These are phyloP conservation scores for Petasospora fabianii DNA, from an alignment of 1,139 yeast species.

Conservation along the genomic window DNA sequence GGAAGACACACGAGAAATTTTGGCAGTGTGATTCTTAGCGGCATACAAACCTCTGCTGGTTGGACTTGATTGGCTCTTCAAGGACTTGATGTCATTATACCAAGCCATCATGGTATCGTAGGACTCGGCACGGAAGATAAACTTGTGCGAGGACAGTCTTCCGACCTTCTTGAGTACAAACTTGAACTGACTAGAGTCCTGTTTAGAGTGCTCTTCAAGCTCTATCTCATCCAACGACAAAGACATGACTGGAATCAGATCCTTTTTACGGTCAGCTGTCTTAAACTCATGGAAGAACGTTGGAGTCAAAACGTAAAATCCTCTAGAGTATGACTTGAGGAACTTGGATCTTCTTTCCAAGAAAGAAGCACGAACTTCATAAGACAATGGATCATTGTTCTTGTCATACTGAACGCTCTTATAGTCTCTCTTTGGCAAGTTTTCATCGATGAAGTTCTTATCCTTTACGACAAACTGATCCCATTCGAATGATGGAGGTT, in stretches of 20 bases:
- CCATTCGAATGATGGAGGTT: constrained; percentile 86
- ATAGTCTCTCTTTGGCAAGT: constrained; percentile 63
- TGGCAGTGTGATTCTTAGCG: constrained; percentile 28
- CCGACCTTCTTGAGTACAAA: constrained; percentile 79
- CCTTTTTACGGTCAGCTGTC: constrained; percentile 75
- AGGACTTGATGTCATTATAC: constrained; percentile 70
- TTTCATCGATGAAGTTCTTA: constrained; percentile 73
- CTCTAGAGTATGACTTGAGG: constrained; percentile 81
- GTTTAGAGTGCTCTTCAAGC: constrained; percentile 76
- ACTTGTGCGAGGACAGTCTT: constrained; percentile 72
- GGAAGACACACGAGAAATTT: constrained; percentile 24
- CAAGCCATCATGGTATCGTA: constrained; percentile 77
- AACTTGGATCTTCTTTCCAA: constrained; percentile 89
- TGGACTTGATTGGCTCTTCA: constrained; percentile 59
- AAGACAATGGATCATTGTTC: constrained; percentile 66
- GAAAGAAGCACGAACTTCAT: constrained; percentile 72
- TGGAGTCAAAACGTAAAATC: constrained; percentile 90
- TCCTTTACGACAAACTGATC: constrained; percentile 74
- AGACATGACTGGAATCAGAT: constrained; percentile 85
- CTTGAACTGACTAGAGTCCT: constrained; percentile 64
- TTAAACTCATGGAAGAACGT: constrained; percentile 88
- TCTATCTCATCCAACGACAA: constrained; percentile 77
- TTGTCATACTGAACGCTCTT: constrained; percentile 62
- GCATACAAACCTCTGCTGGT: constrained; percentile 42
- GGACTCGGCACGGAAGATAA: constrained; percentile 86